Base-by-base conservation (phyloP, 768 basidiomycete species). In the Russula sp. region DNA sequence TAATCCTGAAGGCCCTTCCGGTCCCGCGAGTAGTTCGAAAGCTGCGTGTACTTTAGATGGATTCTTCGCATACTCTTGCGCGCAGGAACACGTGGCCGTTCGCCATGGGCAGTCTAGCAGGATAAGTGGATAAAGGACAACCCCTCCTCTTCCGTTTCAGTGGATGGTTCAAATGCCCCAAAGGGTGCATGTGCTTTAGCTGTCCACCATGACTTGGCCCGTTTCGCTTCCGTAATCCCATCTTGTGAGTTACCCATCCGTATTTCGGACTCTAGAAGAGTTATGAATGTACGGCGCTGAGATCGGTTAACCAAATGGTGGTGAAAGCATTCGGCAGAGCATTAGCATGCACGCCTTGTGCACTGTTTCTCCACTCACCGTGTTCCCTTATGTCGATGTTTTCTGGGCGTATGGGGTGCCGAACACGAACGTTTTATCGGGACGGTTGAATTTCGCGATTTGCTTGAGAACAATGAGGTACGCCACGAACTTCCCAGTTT, bases 41-140 rank as follows among this genome's bases (percentile, higher is more conserved):
- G 56, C 38, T 16, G 61, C 50, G 18, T 20, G 16, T 53, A 58
- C 2, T 9, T 58, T 47, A 10, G 45, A 42, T 25, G 18, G 35
- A 16, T 58, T 22, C 43, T 52, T 58, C 49, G 46, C 25, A 18
- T 57, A 61, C 29, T 52, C 56, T 29, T 62, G 56, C n/a, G 61
- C 47, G 38, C 56, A 52, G 9, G 56, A 50, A 56, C 61, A 62
- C 32, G 42, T 38, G 25, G 25, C 25, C 29, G 25, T 29, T 47
- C 8, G 14, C 7, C 25, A 25, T 47, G 8, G 3, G 14, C 25
- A 7, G 7, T 47, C 14, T 7, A 47, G 22, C 9, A 25, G 5
- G 46, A 25, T 47, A 7, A 25, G 14, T 14, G 46, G 29, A 47
- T 47, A 29, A 3, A 29, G 25, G 2, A 29, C 25, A 29, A 29